Percentiles rank a stretch among this genome's conserved stretches.
phyloP scores from a whole-genome alignment of 805 yeast species.

The Scheffersomyces coipomensis region DNA sequence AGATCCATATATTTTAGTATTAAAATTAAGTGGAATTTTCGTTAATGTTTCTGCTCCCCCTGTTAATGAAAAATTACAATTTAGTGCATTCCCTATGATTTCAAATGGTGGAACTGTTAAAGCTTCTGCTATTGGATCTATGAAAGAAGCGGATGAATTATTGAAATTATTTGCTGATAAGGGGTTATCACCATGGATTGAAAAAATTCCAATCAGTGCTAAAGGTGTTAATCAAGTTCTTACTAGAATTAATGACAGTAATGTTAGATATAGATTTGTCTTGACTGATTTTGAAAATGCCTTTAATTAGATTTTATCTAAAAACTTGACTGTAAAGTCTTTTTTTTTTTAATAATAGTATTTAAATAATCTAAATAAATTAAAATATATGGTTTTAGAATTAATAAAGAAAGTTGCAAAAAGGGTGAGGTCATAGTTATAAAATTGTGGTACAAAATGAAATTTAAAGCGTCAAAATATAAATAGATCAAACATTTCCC shows the following conservation, averaged over 20 bases:
- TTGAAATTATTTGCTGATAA: constrained; percentile 34
- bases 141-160: constrained; percentile 34
- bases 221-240: constrained; percentile 30
- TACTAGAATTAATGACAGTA: constrained; percentile 28
- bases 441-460: too few relatives aligned
- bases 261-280: constrained; percentile 52
- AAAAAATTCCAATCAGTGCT: constrained; percentile 32
- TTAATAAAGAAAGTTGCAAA: too few relatives aligned
- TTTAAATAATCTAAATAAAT: too few relatives aligned
- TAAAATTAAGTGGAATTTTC: constrained; percentile 21
- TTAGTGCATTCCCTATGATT: constrained; percentile 21
- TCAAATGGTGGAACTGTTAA: constrained; percentile 22
- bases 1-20: constrained; percentile 37
- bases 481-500: too few relatives aligned
- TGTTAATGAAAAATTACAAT: constrained; percentile 15
- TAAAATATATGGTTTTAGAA: too few relatives aligned
- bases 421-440: too few relatives aligned
- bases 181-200: constrained; percentile 32
- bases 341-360: too few relatives aligned
- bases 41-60: constrained; percentile 30
- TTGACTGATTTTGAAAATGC: constrained; percentile 54
- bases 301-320: too few relatives aligned
- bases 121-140: constrained; percentile 34
- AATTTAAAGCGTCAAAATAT: too few relatives aligned
- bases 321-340: too few relatives aligned